Evolutionary conservation across 495 filamentous ascomycete genomes (phyloP).

Genomic region (Terfezia claveryi): DNA sequence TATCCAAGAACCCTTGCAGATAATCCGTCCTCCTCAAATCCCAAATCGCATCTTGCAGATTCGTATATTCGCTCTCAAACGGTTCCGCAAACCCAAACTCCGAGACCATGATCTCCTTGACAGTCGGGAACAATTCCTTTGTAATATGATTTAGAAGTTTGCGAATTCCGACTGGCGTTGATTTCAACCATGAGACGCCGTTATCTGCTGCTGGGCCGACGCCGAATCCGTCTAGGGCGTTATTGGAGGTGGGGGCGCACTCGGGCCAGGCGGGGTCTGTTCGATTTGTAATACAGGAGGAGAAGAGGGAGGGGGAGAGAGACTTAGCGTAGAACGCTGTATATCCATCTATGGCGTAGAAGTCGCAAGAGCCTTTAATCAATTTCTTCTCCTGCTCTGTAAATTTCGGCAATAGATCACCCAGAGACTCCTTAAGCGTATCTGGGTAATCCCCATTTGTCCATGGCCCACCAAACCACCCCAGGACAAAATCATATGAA

Average conservation of each 20-base stretch:
- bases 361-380: slow-evolving; percentile 27
- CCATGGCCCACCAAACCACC: slow-evolving; percentile 28
- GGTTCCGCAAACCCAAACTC: slow-evolving; percentile 30
- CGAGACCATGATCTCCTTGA: slow-evolving; percentile 23
- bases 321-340: slow-evolving; percentile 19
- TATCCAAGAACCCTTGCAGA: slow-evolving; percentile 24
- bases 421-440: slow-evolving; percentile 23
- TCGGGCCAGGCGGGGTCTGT: slow-evolving; percentile 23
- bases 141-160: slow-evolving; percentile 24
- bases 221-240: slow-evolving; percentile 19
- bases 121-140: slow-evolving; percentile 24
- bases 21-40: slow-evolving; percentile 23
- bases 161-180: slow-evolving; percentile 23
- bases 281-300: slow-evolving; percentile 22
- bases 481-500: slow-evolving; percentile 22
- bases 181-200: slow-evolving; percentile 23
- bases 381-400: slow-evolving; percentile 20
- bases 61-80: slow-evolving; percentile 21
- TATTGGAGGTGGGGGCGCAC: slow-evolving; percentile 16
- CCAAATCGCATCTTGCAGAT: slow-evolving; percentile 19
- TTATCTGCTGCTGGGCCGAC: slow-evolving; percentile 24
- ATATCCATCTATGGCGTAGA: slow-evolving; percentile 25
- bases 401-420: slow-evolving; percentile 20
- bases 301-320: slow-evolving; percentile 13
- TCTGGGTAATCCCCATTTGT: slow-evolving; percentile 24